Base-by-base conservation (phyloP, 2,329 filamentous ascomycete genomes). In the Cadophora gregata region DNA sequence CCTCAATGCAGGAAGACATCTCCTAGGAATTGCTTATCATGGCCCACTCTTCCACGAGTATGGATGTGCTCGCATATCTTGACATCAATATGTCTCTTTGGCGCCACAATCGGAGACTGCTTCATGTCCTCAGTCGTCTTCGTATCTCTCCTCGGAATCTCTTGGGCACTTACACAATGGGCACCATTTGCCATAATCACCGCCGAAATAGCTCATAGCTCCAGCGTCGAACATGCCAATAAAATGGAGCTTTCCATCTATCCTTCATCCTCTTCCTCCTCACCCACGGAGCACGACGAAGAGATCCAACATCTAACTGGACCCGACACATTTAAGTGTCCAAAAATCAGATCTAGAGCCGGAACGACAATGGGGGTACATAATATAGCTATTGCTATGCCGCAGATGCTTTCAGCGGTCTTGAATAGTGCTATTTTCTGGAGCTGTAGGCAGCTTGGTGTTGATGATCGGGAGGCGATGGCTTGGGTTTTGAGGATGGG, bases 161-260 rank as follows among this genome's bases (percentile, higher is more conserved):
- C 73, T 10, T 77, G 76, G 75, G 74, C 75, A 3, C 47, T 76
- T n/a, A 77, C 74, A 1, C 73, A 73, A 48, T 76, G 73, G 74
- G 75, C 70, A 21, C 76, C 76, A 1, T 77, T 74, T 59, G 73
- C 74, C 0, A 61, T 77, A 21, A 74, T 77, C 24, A 71, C 71
- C 4, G 68, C 69, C 5, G 76, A 77, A 42, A 64, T 70, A 7
- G 55, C 63, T n/a, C 14, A 42, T 19, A 12, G 8, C 19, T 21
- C 42, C 42, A 47, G 6, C n/a, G 21, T 1, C 5, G 7, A 19
- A 8, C 7, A 21, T 21, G 4, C 42, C 19, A 12, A 47, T 10
- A 47, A 47, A 9, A 47, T 47, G 1, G 42, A 47, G n/a, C 42
- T 47, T 4, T 47, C 42, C 6, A 19, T 47, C 5, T 47, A 21